Percentiles rank a stretch among this genome's conserved stretches.
Evolutionary conservation across 805 yeast species (phyloP).

Genomic region (Ogataea methanolica): DNA sequence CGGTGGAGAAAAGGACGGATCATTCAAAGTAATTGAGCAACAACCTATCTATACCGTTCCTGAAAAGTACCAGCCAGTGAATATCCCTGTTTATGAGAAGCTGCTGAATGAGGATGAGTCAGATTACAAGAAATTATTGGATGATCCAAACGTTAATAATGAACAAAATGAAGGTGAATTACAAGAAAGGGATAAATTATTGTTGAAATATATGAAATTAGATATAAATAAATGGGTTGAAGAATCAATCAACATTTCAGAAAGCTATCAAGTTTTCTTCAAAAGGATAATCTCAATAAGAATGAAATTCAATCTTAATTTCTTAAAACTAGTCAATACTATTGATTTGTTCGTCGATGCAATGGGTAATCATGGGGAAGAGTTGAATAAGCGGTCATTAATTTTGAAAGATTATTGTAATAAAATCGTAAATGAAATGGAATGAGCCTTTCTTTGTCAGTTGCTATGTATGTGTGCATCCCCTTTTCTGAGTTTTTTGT

Average conservation of each 20-base stretch:
- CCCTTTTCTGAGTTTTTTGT: too few species aligned
- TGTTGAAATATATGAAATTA: constrained; percentile 11
- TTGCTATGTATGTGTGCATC: background rate
- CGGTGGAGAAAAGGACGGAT: background rate
- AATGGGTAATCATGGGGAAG: constrained; percentile 21
- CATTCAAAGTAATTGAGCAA: background rate
- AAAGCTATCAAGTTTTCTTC: constrained; percentile 31
- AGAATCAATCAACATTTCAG: constrained; percentile 30
- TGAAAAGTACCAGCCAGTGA: constrained; percentile 8
- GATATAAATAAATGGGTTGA: constrained; percentile 32
- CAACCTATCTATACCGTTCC: constrained; percentile 6
- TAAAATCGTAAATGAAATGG: constrained; percentile 30
- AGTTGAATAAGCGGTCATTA: constrained; percentile 35
- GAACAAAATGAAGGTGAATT: too few species aligned
- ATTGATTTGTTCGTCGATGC: constrained; percentile 17
- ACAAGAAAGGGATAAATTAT: constrained; percentile 1
- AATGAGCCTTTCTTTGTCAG: background rate
- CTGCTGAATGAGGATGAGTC: constrained; percentile 10
- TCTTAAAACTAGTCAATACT: constrained; percentile 19
- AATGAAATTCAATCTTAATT: constrained; percentile 35
- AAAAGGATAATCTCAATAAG: constrained; percentile 34
- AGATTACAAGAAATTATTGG: constrained; percentile 10
- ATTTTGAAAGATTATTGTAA: constrained; percentile 39
- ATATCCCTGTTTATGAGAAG: constrained; percentile 11
- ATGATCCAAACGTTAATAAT: background rate